A percentile compares a stretch with the other conserved stretches of the same genome.
Conservation (phyloP, 2,329 filamentous ascomycete genomes). For the Venturia carpophila region DNA sequence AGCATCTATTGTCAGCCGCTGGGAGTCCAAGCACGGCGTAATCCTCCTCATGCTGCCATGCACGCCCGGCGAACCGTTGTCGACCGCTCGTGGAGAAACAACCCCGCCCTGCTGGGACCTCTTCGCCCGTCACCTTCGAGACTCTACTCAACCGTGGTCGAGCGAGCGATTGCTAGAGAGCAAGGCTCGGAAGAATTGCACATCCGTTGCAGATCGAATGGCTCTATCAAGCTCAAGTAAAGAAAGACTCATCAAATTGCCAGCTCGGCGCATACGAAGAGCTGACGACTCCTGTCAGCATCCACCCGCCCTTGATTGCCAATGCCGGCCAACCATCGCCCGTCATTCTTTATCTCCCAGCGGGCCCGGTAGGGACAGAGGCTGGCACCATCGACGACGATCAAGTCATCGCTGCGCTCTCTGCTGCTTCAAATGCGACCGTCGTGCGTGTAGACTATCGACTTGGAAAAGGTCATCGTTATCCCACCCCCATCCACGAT, state of each 20-base stretch:
- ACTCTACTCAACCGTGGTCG: neutral
- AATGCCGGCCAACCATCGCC: conserved; percentile 20
- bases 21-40: no score
- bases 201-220: conserved; percentile 37
- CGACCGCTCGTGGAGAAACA: no score
- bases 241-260: no score
- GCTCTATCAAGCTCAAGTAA: conserved; percentile 36
- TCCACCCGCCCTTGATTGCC: conserved; percentile 27
- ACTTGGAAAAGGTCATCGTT: conserved; percentile 30
- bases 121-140: no score
- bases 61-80: no score
- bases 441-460: conserved; percentile 42
- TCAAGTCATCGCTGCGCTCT: conserved; percentile 30
- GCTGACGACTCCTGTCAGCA: conserved; percentile 23
- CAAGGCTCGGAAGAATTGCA: conserved; percentile 22
- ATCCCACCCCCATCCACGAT: conserved; percentile 42
- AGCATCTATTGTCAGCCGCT: no score
- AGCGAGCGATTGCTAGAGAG: neutral
- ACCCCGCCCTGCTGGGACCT: no score
- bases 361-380: conserved; percentile 32
- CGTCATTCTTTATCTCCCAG: conserved; percentile 37
- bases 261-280: neutral
- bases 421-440: conserved; percentile 31
- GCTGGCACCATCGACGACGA: conserved; percentile 25
- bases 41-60: no score